phyloP scores from a whole-genome alignment of 805 yeast genomes.

The Metschnikowia koreensis region DNA sequence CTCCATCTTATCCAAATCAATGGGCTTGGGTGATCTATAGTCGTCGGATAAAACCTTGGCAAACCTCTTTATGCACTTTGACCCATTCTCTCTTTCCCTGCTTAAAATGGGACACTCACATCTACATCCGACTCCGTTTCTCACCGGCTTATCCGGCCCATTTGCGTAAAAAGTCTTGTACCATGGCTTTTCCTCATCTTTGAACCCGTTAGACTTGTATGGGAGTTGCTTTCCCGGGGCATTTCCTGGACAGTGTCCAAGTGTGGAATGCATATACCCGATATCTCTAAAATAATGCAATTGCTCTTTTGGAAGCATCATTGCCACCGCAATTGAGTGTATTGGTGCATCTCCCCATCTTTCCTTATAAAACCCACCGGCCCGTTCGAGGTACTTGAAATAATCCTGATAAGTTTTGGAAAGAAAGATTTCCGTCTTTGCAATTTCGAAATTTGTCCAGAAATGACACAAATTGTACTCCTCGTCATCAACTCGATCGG shows the following conservation, averaged over 20 bases:
- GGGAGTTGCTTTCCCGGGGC: constrained; percentile 34
- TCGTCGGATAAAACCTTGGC: constrained; percentile 36
- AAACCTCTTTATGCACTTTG: constrained; percentile 55
- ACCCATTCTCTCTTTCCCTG: constrained; percentile 54
- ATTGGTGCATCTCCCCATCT: constrained; percentile 99
- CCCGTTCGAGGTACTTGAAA: constrained; percentile 63
- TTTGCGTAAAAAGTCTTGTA: constrained; percentile 8
- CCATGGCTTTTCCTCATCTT: constrained; percentile 30
- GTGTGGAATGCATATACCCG: constrained; percentile 80
- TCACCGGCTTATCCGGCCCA: constrained; percentile 29
- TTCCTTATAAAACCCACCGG: constrained; percentile 85
- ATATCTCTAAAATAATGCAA: constrained; percentile 90
- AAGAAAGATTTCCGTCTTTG: constrained; percentile 71
- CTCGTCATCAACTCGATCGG: constrained; percentile 63
- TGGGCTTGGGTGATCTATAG: constrained; percentile 18
- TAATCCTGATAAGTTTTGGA: constrained; percentile 63
- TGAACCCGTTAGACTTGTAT: constrained; percentile 25
- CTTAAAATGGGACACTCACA: constrained; percentile 66
- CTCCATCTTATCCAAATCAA: constrained; percentile 28
- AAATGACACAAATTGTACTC: constrained; percentile 81
- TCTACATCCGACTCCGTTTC: constrained; percentile 73
- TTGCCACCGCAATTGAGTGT: constrained; percentile 81
- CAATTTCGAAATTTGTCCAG: constrained; percentile 94
- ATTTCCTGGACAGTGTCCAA: constrained; percentile 79
- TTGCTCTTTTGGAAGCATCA: constrained; percentile 65